Base-by-base conservation (phyloP, 140 eudicot genomes). In the Oenanthe javanica region DNA sequence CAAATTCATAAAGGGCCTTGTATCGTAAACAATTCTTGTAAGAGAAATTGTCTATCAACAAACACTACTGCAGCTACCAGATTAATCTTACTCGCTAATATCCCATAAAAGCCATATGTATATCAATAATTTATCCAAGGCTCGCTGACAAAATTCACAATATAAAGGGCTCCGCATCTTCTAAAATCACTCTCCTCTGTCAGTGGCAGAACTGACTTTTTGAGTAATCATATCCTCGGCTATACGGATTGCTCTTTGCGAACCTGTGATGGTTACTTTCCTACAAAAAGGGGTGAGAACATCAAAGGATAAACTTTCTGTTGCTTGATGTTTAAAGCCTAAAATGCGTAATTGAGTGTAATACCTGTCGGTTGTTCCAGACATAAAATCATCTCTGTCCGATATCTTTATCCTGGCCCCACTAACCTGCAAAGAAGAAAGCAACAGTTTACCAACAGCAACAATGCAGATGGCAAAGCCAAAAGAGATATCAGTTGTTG, bases 341-440 rank as follows among this genome's bases (percentile, higher is more conserved):
- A 55, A 31, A 66, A 66, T 19, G 36, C 48, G 48, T 78, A 27
- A 46, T 12, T 21, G 46, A 63, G 79, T 25, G 43, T 40, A 48
- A 63, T 91, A 93, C 98, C 98, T 91, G 71, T 93, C 96, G 27
- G 90, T 80, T 81, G 98, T 94, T 77, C 98, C 98, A 57, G 90
- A 55, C 85, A 92, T 89, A 87, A 92, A 94, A 88, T 94, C 98
- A 67, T 97, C 97, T 82, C 95, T 87, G 81, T 90, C 98, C 21
- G 97, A 94, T 80, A 90, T 92, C 93, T 92, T 94, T 64, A 92
- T 88, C 87, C 87, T 92, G 54, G 98, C 98, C 82, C 98, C 93
- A 79, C 98, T 91, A 72, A 84, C 82, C 98, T 93, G 93, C 85
- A 81, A 59, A 18, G 36, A 72, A 38, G 72, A 23, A 84, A n/a